These are phyloP conservation scores for Lactifluus echinatus DNA, from an alignment of 768 basidiomycete genomes.

Conservation along the genomic window DNA sequence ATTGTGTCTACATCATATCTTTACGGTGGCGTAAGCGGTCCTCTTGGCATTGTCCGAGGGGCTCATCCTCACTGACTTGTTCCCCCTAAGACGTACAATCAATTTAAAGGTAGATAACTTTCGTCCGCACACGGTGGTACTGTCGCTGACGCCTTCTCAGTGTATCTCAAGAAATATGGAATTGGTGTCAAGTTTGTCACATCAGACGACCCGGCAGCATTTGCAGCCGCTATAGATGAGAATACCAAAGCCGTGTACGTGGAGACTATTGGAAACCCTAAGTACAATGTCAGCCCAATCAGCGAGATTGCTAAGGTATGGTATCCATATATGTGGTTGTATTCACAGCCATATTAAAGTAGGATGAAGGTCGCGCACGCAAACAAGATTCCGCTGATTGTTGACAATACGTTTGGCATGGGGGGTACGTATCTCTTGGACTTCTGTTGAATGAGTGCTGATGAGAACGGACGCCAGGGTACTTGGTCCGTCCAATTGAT, in stretches of 20 bases:
- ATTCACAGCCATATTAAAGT: not conserved
- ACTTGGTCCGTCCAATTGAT: constrained; percentile 60
- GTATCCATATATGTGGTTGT: not conserved
- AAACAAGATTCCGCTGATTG: constrained; percentile 65
- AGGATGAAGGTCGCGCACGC: constrained; percentile 53
- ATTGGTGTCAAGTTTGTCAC: constrained; percentile 59
- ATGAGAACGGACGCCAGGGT: constrained; percentile 27
- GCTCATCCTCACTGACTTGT: not conserved
- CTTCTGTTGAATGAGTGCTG: not conserved
- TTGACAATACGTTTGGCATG: constrained; percentile 75
- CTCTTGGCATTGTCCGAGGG: not conserved
- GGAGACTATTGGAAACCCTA: constrained; percentile 76
- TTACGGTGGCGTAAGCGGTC: constrained; percentile 53
- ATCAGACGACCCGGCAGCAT: constrained; percentile 45
- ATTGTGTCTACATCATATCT: constrained; percentile 62
- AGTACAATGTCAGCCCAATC: constrained; percentile 58
- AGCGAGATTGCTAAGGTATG: constrained; percentile 58
- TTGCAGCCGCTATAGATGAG: constrained; percentile 61
- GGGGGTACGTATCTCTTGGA: constrained; percentile 33
- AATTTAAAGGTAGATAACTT: constrained; percentile 48
- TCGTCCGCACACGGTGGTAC: not conserved
- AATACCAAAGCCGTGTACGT: constrained; percentile 71
- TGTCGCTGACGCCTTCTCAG: constrained; percentile 29
- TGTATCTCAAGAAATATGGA: constrained; percentile 59
- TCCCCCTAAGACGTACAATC: constrained; percentile 51